These are phyloP conservation scores for Cordyceps tenuipes DNA, from an alignment of 2,329 filamentous ascomycete species.

Conservation along the genomic window DNA sequence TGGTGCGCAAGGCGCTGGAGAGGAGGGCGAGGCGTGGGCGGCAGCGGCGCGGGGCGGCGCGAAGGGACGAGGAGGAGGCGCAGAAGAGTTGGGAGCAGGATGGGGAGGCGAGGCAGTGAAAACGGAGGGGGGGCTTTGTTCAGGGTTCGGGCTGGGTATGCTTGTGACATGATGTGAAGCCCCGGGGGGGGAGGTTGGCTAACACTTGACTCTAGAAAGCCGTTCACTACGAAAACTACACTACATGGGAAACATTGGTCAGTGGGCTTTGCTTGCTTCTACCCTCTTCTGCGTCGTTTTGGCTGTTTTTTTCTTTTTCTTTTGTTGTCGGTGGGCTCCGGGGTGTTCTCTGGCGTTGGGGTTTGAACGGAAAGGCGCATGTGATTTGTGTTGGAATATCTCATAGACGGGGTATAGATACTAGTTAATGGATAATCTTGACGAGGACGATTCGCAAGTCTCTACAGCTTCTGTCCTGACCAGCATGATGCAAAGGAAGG, in stretches of 20 bases:
- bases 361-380: neutral
- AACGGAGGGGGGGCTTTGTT: too few species aligned
- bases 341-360: neutral
- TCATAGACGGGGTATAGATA: constrained; percentile 1
- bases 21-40: neutral
- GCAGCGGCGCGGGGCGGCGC: neutral
- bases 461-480: neutral
- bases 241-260: too few species aligned
- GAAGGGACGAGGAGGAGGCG: neutral
- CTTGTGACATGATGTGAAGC: too few species aligned
- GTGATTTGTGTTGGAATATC: neutral
- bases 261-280: neutral
- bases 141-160: too few species aligned
- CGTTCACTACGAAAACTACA: too few species aligned
- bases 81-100: neutral
- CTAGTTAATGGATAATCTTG: neutral
- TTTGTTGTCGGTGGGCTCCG: too few species aligned
- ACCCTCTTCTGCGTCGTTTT: neutral
- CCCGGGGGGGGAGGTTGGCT: too few species aligned
- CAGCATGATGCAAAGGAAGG: too few species aligned
- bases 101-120: neutral
- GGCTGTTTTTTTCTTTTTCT: neutral
- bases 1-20: neutral
- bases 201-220: neutral
- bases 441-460: neutral